phyloP scores from a whole-genome alignment of 176 grass and related monocot genomes.

The Lolium multiflorum region DNA sequence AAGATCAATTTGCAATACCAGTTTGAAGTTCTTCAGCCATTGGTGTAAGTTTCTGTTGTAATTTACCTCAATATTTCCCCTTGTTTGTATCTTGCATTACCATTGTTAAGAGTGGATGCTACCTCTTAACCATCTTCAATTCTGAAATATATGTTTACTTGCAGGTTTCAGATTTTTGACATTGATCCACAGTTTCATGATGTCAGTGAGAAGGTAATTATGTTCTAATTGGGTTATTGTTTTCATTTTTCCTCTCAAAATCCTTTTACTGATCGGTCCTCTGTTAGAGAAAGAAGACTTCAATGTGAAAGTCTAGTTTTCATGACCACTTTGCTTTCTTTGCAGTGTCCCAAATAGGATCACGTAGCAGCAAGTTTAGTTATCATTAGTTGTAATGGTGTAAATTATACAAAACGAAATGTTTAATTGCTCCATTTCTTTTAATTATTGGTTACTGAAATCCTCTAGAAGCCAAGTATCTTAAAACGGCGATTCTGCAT shows the following conservation, averaged over 20 bases:
- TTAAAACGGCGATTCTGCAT: not conserved
- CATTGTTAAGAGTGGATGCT: conserved; percentile 30
- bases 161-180: conserved; percentile 89
- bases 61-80: conserved; percentile 27
- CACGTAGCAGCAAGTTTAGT: conserved; percentile 22
- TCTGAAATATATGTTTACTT: conserved; percentile 42
- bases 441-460: conserved; percentile 20
- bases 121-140: conserved; percentile 36
- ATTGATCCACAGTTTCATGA: conserved; percentile 81
- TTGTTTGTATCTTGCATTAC: conserved; percentile 29
- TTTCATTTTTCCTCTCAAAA: conserved; percentile 38
- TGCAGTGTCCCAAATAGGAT: not conserved
- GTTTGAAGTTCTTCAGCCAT: conserved; percentile 90
- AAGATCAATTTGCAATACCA: conserved; percentile 85
- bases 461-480: not conserved
- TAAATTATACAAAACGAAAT: conserved; percentile 10
- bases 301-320: conserved; percentile 7
- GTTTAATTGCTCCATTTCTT: not conserved
- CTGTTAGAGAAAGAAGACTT: conserved; percentile 31
- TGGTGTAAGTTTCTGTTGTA: conserved; percentile 78
- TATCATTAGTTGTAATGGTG: not conserved
- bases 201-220: conserved; percentile 75
- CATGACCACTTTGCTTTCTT: conserved; percentile 17
- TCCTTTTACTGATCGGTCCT: conserved; percentile 16
- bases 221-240: conserved; percentile 39